Base-by-base conservation (phyloP, 2,329 filamentous ascomycete genomes). In the Chrysosporium queenslandicum region DNA sequence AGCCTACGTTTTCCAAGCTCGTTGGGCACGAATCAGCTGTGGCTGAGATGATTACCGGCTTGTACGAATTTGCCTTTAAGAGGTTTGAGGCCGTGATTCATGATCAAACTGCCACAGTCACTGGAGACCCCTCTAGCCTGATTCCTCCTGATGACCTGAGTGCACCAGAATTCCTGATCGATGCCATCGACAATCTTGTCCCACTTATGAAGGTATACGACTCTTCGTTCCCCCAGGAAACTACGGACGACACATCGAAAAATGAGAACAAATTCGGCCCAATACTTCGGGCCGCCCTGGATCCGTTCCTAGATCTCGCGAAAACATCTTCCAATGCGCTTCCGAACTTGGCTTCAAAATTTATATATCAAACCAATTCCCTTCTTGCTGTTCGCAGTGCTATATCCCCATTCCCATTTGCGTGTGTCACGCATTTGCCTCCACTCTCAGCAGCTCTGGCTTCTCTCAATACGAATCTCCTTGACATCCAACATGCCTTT, bases 151-250 rank as follows among this genome's bases (percentile, higher is more conserved):
- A 77, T n/a, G 82, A 94, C 62, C 75, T 94, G 2, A 81, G 80
- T 0, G 81, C 86, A 0, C 91, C 91, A 0, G 78, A 84, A 14
- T 96, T 96, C 68, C 71, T 97, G 0, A 74, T 82, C 34, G 86
- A 94, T 52, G 84, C 88, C 4, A 74, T 98, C 1, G 83, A 88
- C 58, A 85, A 86, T 59, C 74, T 98, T 7, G 79, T 77, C 32
- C 77, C 81, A 4, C 83, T 97, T 47, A 86, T 95, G 75, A 86
- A 85, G 64, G 92, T 86, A 18, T 91, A 90, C 63, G 88, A 94
- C 59, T 85, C 86, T 1, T 94, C 90, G 0, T 73, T 92, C 21
- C 79, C 59, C 23, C 61, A 64, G 16, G 66, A 65, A 3, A 60
- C 63, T 7, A 34, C 56, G 25, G 54, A 83, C 1, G 70, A 78